Evolutionary conservation across 2,329 filamentous ascomycete genomes (phyloP), one percentile per base, ranked within the genome.

Genomic region (Sporothrix pseudoabietina): DNA sequence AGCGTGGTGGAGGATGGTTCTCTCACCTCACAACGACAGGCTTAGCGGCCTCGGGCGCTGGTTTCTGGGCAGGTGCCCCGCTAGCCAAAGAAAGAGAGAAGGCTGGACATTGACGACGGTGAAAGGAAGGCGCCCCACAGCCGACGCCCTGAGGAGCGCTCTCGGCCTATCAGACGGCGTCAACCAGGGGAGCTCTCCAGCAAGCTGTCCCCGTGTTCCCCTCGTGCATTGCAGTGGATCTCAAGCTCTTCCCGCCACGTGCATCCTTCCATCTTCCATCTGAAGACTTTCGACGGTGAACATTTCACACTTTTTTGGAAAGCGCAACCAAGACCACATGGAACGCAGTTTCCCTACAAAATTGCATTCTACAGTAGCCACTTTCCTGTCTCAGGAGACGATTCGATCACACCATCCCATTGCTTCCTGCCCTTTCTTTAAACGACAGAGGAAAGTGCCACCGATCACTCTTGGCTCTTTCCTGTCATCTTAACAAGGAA

Each of bases 1-100:
- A 30, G 3, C 14, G 26, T 19, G 54, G 5, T 19, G 26, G 14
- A 41, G 47, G 30, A 54, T n/a, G 30, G 30, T 52, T 52, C 26
- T 22, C 57, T 55, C 72, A 69, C 61, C 47, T 35, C 68, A 66
- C 68, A 72, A 72, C 63, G 65, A 74, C 66, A 74, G 73, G 73
- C 49, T 74, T 72, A 74, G 69, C 63, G 73, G 69, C 69, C 5
- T 54, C 61, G 70, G 55, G n/a, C 16, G 44, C 57, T 12, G 22
- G 32, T 71, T 71, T 65, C 70, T 39, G 32, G n/a, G 22, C 12
- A 49, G 70, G 32, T 66, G 49, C 71, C 49, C 49, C 49, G 70
- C 57, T 55, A 71, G 59, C 69, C 55, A 71, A 52, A 71, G 16
- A 32, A 52, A 55, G 52, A 55, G 52, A 12, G 69, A 63, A 71